phyloP scores from a whole-genome alignment of 2,329 filamentous ascomycete species.

The Colletotrichum siamense region DNA sequence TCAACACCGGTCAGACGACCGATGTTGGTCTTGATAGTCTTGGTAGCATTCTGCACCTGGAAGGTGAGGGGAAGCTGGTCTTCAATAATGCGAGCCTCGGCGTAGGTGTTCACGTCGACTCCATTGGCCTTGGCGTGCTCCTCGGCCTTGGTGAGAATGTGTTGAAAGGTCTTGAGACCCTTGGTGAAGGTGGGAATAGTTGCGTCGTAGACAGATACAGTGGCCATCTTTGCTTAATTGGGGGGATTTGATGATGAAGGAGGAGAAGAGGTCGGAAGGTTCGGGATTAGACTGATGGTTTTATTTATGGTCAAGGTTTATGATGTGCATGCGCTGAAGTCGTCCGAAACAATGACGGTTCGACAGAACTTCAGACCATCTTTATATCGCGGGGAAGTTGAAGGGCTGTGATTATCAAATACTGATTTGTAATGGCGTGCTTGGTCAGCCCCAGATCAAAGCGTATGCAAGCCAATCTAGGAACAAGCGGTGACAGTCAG shows the following conservation, averaged over 20 bases:
- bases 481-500: constrained; percentile 2
- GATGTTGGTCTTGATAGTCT: constrained; percentile 32
- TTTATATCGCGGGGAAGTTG: background rate
- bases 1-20: constrained; percentile 29
- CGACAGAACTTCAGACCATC: background rate
- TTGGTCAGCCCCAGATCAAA: background rate
- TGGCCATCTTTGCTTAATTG: constrained; percentile 28
- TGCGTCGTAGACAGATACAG: constrained; percentile 33
- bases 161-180: constrained; percentile 28
- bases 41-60: constrained; percentile 37
- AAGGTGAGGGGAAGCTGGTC: constrained; percentile 42
- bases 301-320: background rate
- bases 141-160: constrained; percentile 35
- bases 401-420: background rate
- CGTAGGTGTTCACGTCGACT: constrained; percentile 27
- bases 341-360: background rate
- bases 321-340: background rate
- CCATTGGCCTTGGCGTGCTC: constrained; percentile 30
- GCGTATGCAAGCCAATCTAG: background rate
- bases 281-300: background rate
- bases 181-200: constrained; percentile 29
- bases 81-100: constrained; percentile 28
- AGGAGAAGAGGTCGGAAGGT: background rate
- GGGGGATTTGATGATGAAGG: background rate
- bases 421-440: constrained; percentile 17